These are phyloP conservation scores for Populus hybrid DNA, from an alignment of 441 rosid species.

Conservation along the genomic window DNA sequence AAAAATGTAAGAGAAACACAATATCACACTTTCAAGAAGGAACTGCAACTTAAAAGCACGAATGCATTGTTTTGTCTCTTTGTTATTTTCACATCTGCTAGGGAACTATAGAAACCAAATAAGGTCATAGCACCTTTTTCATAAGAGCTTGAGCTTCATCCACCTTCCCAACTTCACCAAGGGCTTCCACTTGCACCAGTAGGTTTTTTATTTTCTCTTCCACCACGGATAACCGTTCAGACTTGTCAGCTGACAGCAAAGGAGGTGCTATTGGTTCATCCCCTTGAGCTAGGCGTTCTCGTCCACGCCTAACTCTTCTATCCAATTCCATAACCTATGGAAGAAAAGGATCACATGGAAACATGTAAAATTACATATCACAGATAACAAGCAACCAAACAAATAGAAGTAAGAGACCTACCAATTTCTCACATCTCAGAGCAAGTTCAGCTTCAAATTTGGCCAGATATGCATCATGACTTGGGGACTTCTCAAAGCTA, in stretches of 20 bases:
- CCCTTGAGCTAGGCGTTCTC: slow-evolving; percentile 91
- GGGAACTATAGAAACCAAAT: not conserved
- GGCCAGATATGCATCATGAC: slow-evolving; percentile 64
- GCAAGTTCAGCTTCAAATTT: slow-evolving; percentile 94
- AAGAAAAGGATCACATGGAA: not conserved
- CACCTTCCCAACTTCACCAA: slow-evolving; percentile 97
- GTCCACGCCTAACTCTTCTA: slow-evolving; percentile 92
- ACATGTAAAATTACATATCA: not conserved
- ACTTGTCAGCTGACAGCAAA: slow-evolving; percentile 70
- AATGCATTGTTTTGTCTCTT: not conserved
- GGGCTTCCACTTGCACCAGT: slow-evolving; percentile 92
- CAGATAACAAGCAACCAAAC: not conserved
- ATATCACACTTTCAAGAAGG: not conserved
- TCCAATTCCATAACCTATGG: slow-evolving; percentile 89
- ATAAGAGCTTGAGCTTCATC: slow-evolving; percentile 99
- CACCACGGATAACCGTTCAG: slow-evolving; percentile 74
- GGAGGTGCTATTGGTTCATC: slow-evolving; percentile 74
- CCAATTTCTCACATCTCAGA: slow-evolving; percentile 93
- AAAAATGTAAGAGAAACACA: not conserved
- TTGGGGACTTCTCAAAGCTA: slow-evolving; percentile 90
- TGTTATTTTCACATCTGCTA: not conserved
- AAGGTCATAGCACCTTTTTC: slow-evolving; percentile 65
- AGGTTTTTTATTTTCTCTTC: slow-evolving; percentile 91
- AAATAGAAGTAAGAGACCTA: slow-evolving; percentile 24
- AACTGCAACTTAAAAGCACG: not conserved